A percentile compares a stretch with the other conserved stretches of the same genome.
phyloP scores from a whole-genome alignment of 768 basidiomycete genomes.

The Hygrocybe coccinea region DNA sequence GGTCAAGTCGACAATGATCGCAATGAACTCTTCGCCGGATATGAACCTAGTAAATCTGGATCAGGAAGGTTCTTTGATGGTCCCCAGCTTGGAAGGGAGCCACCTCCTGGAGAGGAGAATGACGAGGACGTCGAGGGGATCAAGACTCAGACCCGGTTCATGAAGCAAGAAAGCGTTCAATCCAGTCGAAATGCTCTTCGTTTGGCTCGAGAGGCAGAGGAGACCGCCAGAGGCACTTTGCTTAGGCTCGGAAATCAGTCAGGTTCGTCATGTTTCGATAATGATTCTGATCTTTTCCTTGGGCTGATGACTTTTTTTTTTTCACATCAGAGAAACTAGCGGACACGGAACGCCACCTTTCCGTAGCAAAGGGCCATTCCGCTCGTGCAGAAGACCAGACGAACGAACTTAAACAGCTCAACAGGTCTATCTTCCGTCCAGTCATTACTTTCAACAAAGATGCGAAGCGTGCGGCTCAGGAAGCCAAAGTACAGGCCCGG shows the following conservation, averaged over 20 bases:
- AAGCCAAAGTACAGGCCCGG: conserved; percentile 75
- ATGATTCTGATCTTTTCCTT: conserved; percentile 1
- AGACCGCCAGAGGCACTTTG: conserved; percentile 85
- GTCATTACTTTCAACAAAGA: conserved; percentile 93
- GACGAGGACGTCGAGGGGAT: conserved; percentile 93
- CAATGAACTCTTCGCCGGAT: conserved; percentile 70
- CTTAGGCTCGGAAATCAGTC: conserved; percentile 86
- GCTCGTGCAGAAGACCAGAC: conserved; percentile 88
- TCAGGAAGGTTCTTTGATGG: conserved; percentile 71
- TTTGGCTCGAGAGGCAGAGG: conserved; percentile 93
- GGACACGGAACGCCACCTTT: conserved; percentile 91
- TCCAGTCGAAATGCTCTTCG: conserved; percentile 89
- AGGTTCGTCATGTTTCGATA: conserved; percentile 57
- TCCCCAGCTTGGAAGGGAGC: conserved; percentile 41
- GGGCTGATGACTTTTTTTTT: conserved; percentile 6
- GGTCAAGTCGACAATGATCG: conserved; percentile 62
- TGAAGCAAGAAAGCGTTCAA: conserved; percentile 89
- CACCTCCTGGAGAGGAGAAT: conserved; percentile 62
- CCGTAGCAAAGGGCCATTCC: conserved; percentile 85
- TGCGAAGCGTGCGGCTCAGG: conserved; percentile 80
- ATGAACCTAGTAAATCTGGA: conserved; percentile 53
- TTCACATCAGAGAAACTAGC: conserved; percentile 67
- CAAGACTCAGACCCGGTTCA: conserved; percentile 81
- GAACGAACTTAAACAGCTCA: conserved; percentile 89
- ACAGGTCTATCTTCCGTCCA: conserved; percentile 91